A percentile compares a stretch with the other conserved stretches of the same genome.
Evolutionary conservation across 2,329 filamentous ascomycete species (phyloP).

Genomic region (Zymoseptoria tritici): DNA sequence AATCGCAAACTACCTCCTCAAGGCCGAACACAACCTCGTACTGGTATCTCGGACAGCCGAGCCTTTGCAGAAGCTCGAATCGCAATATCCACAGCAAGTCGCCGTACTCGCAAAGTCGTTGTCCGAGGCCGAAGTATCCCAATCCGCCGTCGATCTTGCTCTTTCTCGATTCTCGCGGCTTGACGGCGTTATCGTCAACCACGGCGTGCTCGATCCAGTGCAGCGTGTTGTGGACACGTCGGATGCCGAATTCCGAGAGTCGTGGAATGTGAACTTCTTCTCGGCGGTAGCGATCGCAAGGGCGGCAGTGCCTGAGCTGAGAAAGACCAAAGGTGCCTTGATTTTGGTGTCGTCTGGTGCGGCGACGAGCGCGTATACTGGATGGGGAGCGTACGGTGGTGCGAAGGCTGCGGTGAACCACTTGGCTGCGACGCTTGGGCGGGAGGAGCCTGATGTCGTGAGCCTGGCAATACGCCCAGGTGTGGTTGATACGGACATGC

Average conservation of each 20-base stretch:
- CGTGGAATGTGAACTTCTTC: slow-evolving; percentile 82
- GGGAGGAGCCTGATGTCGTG: slow-evolving; percentile 70
- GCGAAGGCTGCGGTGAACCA: slow-evolving; percentile 81
- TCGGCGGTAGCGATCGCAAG: slow-evolving; percentile 73
- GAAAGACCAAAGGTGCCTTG: slow-evolving; percentile 61
- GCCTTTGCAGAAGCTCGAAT: slow-evolving; percentile 47
- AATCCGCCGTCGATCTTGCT: slow-evolving; percentile 58
- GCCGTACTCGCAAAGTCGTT: slow-evolving; percentile 53
- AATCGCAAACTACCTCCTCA: slow-evolving; percentile 53
- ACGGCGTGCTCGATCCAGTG: slow-evolving; percentile 73
- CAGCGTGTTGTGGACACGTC: slow-evolving; percentile 59
- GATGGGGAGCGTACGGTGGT: slow-evolving; percentile 76
- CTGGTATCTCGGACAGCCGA: slow-evolving; percentile 48
- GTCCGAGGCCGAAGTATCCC: slow-evolving; percentile 46
- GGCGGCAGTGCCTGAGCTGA: slow-evolving; percentile 61
- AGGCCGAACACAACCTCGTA: slow-evolving; percentile 49
- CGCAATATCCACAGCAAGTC: slow-evolving; percentile 45
- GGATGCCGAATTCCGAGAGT: slow-evolving; percentile 64
- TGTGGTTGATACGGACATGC: slow-evolving; percentile 84
- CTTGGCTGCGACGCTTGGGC: slow-evolving; percentile 61
- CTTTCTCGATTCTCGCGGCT: slow-evolving; percentile 57
- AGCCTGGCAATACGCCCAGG: slow-evolving; percentile 69
- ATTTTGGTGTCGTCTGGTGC: slow-evolving; percentile 78
- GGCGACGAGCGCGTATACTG: slow-evolving; percentile 55
- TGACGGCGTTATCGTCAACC: slow-evolving; percentile 81